Evolutionary conservation across 164 flowering plant genomes (phyloP).

Genomic region (Magnolia sinica): DNA sequence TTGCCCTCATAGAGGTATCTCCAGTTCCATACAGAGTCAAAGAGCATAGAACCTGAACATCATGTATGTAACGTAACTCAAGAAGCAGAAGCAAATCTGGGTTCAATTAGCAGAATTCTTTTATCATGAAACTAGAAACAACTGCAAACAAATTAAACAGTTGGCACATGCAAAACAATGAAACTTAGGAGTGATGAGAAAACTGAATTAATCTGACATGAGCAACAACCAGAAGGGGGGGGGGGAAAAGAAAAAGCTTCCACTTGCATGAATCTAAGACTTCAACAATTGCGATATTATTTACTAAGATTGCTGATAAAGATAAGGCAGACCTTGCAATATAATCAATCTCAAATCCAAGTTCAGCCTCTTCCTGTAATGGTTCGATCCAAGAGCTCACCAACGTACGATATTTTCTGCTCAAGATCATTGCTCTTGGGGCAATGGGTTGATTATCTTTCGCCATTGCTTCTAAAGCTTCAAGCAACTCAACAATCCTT

Average conservation of each 20-base stretch:
- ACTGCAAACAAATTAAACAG: background rate
- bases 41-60: too few relatives aligned
- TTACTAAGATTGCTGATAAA: background rate
- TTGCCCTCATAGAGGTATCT: too few relatives aligned
- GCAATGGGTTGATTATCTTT: conserved; percentile 84
- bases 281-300: background rate
- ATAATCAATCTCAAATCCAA: conserved; percentile 92
- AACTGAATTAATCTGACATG: background rate
- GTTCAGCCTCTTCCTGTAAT: conserved; percentile 94
- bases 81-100: too few relatives aligned
- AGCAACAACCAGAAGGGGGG: background rate
- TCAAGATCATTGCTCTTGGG: conserved; percentile 93
- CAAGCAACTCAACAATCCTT: conserved; percentile 78
- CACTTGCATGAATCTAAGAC: background rate
- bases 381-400: conserved; percentile 99
- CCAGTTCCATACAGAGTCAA: too few relatives aligned
- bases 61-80: too few relatives aligned
- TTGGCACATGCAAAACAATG: background rate
- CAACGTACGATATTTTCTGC: conserved; percentile 84
- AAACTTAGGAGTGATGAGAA: background rate
- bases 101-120: too few relatives aligned
- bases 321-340: conserved; percentile 62
- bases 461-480: conserved; percentile 92
- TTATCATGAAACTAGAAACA: too few relatives aligned
- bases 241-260: background rate